Conservation (phyloP, 2,329 filamentous ascomycete genomes). For the Fusarium mangiferae region DNA sequence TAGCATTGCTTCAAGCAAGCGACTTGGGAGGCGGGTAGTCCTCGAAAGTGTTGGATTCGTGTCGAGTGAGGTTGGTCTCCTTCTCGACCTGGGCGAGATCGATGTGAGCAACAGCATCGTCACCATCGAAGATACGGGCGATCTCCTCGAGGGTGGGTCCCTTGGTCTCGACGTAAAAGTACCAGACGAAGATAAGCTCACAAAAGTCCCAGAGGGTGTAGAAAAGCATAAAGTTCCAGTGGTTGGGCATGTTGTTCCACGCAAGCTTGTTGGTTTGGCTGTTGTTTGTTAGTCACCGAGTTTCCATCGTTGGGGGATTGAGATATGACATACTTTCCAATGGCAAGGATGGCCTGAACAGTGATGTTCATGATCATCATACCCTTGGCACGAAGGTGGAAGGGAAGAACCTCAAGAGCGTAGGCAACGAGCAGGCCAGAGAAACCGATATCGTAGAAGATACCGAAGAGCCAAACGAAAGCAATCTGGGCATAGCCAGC, state of each 20-base stretch:
- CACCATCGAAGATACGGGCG: slow-evolving; percentile 76
- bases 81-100: slow-evolving; percentile 66
- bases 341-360: slow-evolving; percentile 69
- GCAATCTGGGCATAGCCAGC: slow-evolving; percentile 66
- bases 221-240: slow-evolving; percentile 75
- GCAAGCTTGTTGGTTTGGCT: slow-evolving; percentile 73
- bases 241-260: slow-evolving; percentile 66
- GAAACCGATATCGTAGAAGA: slow-evolving; percentile 70
- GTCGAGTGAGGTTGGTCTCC: slow-evolving; percentile 51
- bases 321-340: slow-evolving; percentile 63
- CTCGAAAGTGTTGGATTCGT: slow-evolving; percentile 37
- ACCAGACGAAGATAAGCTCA: slow-evolving; percentile 71
- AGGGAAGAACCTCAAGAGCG: slow-evolving; percentile 68
- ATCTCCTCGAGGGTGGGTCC: slow-evolving; percentile 72
- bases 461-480: slow-evolving; percentile 68
- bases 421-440: slow-evolving; percentile 68
- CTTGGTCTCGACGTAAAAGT: slow-evolving; percentile 76
- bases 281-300: slow-evolving; percentile 5
- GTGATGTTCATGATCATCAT: slow-evolving; percentile 74
- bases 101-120: slow-evolving; percentile 65
- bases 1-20: slow-evolving; percentile 5
- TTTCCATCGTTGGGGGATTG: neutral
- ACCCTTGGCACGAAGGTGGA: slow-evolving; percentile 66
- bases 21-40: slow-evolving; percentile 28
- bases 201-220: slow-evolving; percentile 71